Evolutionary conservation across 345 rosid genomes (phyloP).

Genomic region (thale cress (Arabidopsis thaliana)): TAIR10.1 NC_003076.8:3724001-3724500

Average conservation of each 20-base stretch:
- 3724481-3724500: neutral
- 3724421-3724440: neutral
- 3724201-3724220: neutral
- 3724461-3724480: neutral
- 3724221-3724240: neutral
- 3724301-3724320: neutral
- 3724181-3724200: neutral
- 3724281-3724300: conserved; percentile 15
- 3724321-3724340: neutral
- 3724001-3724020: conserved; percentile 18
- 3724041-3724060: conserved; percentile 31
- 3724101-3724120: conserved; percentile 6
- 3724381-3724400: neutral
- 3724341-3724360: neutral
- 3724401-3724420: neutral
- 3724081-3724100: conserved; percentile 4
- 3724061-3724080: conserved; percentile 27
- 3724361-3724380: neutral
- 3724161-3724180: neutral
- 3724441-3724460: too few relatives aligned
- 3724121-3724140: neutral
- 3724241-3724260: neutral
- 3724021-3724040: conserved; percentile 11
- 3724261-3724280: neutral
- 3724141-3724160: conserved; percentile 3